These are phyloP conservation scores for Thraustochytrium striatum DNA, from an alignment of 352 stramenopile species.

Conservation along the genomic window DNA sequence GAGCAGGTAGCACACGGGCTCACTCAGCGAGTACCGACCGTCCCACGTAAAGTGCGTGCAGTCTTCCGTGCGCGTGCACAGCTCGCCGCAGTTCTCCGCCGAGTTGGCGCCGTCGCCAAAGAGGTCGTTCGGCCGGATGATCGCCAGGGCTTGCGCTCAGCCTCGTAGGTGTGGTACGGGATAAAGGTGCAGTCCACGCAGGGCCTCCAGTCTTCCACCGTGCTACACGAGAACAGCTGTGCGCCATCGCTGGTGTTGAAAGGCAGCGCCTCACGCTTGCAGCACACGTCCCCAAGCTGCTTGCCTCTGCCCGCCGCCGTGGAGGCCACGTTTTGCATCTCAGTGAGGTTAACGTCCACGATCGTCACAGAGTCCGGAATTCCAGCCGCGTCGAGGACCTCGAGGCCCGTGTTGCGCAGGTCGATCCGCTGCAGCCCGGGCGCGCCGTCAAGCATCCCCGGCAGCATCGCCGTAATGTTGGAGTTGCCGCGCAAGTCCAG, in stretches of 20 bases:
- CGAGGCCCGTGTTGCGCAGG: not conserved
- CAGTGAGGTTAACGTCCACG: not conserved
- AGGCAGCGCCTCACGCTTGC: not conserved
- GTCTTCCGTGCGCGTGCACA: not conserved
- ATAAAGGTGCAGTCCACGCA: not conserved
- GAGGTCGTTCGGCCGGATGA: not conserved
- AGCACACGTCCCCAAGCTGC: not conserved
- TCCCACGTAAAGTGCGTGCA: not conserved
- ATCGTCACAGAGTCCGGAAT: not conserved
- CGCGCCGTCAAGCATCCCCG: not conserved
- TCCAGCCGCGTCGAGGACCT: not conserved
- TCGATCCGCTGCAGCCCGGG: not conserved
- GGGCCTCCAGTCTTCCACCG: not conserved
- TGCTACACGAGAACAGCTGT: not conserved
- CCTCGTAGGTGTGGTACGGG: not conserved
- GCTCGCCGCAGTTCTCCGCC: not conserved
- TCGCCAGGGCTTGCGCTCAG: not conserved
- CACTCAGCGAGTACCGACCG: not conserved
- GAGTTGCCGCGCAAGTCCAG: not conserved
- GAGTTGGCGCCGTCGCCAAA: not conserved
- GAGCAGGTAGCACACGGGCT: not conserved
- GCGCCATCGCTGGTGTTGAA: not conserved
- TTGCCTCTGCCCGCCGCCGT: not conserved
- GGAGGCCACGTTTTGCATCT: not conserved
- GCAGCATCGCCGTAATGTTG: not conserved